Conservation (phyloP, 257 asterid species). For the Salvia hispanica region DNA sequence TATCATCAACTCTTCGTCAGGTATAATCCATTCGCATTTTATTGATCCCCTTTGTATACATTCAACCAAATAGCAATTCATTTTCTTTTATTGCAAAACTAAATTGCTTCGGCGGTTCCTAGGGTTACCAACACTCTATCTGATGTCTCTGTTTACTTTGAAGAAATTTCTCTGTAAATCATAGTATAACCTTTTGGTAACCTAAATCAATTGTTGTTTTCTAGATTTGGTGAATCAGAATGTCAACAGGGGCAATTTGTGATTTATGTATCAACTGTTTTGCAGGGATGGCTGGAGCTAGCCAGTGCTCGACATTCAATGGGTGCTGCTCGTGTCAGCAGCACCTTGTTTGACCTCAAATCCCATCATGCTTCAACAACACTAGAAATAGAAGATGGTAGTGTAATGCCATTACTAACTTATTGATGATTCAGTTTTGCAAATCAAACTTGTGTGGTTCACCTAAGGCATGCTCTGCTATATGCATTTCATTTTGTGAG, state of each 20-base stretch:
- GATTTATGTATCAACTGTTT: slow-evolving; percentile 17
- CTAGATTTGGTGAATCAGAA: slow-evolving; percentile 15
- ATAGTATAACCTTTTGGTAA: no score
- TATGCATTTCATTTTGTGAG: not conserved
- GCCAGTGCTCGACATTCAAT: slow-evolving; percentile 90
- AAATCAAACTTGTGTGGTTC: not conserved
- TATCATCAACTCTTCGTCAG: slow-evolving; percentile 88
- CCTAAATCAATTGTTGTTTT: slow-evolving; percentile 11
- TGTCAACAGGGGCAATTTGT: not conserved
- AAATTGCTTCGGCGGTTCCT: slow-evolving; percentile 2
- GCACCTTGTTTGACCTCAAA: slow-evolving; percentile 71
- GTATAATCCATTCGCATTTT: slow-evolving; percentile 34
- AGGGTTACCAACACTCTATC: not conserved
- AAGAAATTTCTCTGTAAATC: slow-evolving; percentile 1
- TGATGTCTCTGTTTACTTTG: slow-evolving; percentile 9
- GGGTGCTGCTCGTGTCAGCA: slow-evolving; percentile 81
- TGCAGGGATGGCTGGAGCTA: slow-evolving; percentile 87
- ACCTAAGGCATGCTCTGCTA: slow-evolving; percentile 6
- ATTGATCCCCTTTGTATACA: slow-evolving; percentile 14
- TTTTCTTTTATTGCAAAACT: not conserved
- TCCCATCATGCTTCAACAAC: slow-evolving; percentile 79
- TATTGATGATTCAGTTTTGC: not conserved
- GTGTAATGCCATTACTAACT: not conserved
- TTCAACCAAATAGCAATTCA: slow-evolving; percentile 5
- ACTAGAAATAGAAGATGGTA: slow-evolving; percentile 61